These are phyloP conservation scores for Sphaceloma murrayae DNA, from an alignment of 2,329 filamentous ascomycete genomes.

Conservation along the genomic window DNA sequence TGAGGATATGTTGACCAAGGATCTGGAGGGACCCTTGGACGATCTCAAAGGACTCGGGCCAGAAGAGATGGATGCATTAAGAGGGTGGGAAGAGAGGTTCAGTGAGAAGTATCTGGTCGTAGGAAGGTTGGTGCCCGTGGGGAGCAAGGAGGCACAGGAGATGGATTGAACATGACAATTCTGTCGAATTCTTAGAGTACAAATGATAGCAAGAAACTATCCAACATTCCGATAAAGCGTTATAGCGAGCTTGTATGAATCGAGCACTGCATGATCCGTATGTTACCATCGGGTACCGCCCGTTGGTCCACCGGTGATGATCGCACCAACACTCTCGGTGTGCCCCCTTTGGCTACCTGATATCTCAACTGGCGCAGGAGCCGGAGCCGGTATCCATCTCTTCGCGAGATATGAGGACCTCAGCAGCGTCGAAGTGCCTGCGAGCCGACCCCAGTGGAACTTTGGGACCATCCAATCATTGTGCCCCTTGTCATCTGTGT, in stretches of 20 bases:
- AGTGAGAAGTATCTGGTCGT: constrained; percentile 92
- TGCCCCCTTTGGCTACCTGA: not conserved
- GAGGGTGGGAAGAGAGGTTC: constrained; percentile 91
- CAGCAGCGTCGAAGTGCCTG: not conserved
- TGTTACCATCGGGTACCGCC: too few species aligned
- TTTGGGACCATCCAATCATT: constrained; percentile 1
- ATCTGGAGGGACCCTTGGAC: constrained; percentile 75
- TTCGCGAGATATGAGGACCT: not conserved
- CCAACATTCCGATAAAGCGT: too few species aligned
- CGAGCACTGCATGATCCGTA: too few species aligned
- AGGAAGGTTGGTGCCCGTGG: constrained; percentile 65
- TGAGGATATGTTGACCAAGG: constrained; percentile 86
- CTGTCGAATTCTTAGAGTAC: not conserved
- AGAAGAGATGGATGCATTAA: constrained; percentile 73
- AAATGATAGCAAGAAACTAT: too few species aligned
- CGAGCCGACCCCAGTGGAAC: not conserved
- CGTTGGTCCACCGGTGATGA: too few species aligned
- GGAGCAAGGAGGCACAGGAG: constrained; percentile 43
- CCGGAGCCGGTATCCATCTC: not conserved
- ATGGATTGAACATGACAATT: constrained; percentile 19
- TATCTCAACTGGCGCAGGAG: not conserved
- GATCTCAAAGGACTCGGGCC: constrained; percentile 58
- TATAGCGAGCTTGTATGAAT: too few species aligned
- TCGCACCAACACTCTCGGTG: not conserved
- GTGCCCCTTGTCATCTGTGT: not conserved